phyloP scores from a whole-genome alignment of 768 basidiomycete species.

The Mycena capillaripes region DNA sequence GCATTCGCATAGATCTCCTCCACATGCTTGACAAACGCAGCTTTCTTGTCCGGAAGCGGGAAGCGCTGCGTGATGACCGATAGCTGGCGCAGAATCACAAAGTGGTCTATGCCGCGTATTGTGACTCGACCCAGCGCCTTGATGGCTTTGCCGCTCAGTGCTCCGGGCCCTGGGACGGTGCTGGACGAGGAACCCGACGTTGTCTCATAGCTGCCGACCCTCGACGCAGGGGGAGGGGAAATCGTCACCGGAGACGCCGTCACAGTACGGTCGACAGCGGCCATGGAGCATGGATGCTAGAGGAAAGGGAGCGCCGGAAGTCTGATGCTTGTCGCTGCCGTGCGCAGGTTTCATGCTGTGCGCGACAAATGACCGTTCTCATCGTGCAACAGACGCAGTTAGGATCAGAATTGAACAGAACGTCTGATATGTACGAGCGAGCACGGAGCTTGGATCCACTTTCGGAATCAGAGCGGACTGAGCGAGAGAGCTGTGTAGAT shows the following conservation, averaged over 20 bases:
- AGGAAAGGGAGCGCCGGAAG: not conserved
- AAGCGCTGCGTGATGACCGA: conserved; percentile 35
- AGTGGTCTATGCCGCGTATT: conserved; percentile 58
- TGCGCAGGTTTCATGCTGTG: not conserved
- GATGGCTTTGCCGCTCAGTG: conserved; percentile 56
- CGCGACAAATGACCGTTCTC: not conserved
- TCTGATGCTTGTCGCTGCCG: not conserved
- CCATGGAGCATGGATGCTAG: conserved; percentile 4
- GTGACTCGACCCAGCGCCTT: conserved; percentile 70
- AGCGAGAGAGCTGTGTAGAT: not conserved
- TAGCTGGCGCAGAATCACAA: conserved; percentile 41
- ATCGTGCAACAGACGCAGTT: not conserved
- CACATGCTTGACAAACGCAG: conserved; percentile 29
- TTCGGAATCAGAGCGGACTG: not conserved
- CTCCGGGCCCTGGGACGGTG: conserved; percentile 50
- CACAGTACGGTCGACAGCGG: conserved; percentile 8
- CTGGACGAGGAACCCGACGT: conserved; percentile 39
- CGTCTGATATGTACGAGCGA: too few relatives aligned
- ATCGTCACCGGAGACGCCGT: not conserved
- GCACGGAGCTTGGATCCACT: too few relatives aligned
- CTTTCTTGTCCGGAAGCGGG: conserved; percentile 41
- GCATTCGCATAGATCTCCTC: conserved; percentile 38
- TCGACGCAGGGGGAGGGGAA: not conserved
- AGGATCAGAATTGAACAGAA: not conserved
- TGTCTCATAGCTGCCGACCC: conserved; percentile 23